Evolutionary conservation across 2,329 filamentous ascomycete genomes (phyloP).

Genomic region (Massarina eburnea): DNA sequence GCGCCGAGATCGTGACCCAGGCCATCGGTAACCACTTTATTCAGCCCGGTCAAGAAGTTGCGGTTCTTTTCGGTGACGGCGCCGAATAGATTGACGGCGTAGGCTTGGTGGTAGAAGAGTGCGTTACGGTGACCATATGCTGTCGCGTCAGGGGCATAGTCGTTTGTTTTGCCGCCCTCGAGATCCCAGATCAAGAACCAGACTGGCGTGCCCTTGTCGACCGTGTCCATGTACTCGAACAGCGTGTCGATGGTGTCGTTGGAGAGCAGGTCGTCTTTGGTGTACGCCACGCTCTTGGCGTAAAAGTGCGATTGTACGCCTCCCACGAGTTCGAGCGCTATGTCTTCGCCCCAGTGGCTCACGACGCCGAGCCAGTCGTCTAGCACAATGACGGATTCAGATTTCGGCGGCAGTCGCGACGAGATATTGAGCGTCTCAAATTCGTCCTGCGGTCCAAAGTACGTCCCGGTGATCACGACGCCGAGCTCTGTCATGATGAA

Average conservation of each 20-base stretch:
- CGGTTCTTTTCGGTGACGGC: constrained; percentile 39
- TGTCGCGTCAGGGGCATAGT: constrained; percentile 33
- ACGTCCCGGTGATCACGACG: constrained; percentile 36
- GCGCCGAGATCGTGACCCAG: constrained; percentile 44
- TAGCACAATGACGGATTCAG: constrained; percentile 26
- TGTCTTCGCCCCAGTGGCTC: constrained; percentile 35
- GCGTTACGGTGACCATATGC: constrained; percentile 37
- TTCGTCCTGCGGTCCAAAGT: constrained; percentile 35
- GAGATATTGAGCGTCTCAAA: constrained; percentile 39
- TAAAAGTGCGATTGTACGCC: constrained; percentile 37
- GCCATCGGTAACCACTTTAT: constrained; percentile 37
- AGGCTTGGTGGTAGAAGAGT: constrained; percentile 41
- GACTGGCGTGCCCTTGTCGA: constrained; percentile 34
- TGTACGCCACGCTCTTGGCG: constrained; percentile 39
- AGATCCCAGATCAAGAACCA: constrained; percentile 42
- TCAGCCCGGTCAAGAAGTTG: constrained; percentile 45
- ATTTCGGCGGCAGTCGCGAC: constrained; percentile 22
- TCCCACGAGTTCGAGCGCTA: constrained; percentile 31
- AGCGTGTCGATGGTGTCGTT: constrained; percentile 34
- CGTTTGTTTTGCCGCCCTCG: constrained; percentile 36
- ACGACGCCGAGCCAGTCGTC: constrained; percentile 39
- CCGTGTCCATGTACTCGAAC: constrained; percentile 33
- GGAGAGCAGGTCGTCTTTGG: constrained; percentile 31
- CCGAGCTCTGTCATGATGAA: constrained; percentile 37
- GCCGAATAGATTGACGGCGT: constrained; percentile 38